These are phyloP conservation scores for Barnettozyma pratensis DNA, from an alignment of 805 yeast species.

Conservation along the genomic window DNA sequence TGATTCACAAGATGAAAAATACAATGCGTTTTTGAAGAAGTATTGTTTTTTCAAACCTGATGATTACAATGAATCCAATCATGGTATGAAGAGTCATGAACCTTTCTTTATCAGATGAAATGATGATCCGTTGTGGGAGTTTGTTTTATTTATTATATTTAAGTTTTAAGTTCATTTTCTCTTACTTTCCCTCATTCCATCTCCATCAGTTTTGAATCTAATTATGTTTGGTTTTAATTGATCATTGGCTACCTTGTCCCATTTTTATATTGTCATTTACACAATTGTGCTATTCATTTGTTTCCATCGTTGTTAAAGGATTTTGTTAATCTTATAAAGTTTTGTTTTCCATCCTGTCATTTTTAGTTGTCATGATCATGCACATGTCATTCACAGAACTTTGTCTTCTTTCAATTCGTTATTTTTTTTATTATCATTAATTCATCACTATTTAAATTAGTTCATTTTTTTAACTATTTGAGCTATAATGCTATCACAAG, in stretches of 20 bases:
- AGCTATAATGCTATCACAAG: no score
- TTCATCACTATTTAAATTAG: neutral
- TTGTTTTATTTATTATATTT: neutral
- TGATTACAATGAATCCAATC: constrained; percentile 4
- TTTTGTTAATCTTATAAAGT: no score
- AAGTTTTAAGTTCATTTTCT: neutral
- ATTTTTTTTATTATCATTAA: neutral
- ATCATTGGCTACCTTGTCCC: neutral
- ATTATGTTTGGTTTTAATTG: neutral
- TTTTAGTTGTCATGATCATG: no score
- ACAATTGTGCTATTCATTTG: no score
- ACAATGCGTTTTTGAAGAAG: constrained; percentile 23
- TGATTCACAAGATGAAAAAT: constrained; percentile 8
- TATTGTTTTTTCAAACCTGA: constrained; percentile 25
- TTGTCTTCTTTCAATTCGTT: no score
- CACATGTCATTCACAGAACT: no score
- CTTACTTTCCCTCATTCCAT: neutral
- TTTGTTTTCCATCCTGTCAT: no score
- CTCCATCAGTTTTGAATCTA: no score
- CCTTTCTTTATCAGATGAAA: constrained; percentile 1
- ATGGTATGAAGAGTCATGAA: neutral
- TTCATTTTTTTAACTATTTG: neutral
- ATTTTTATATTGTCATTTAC: no score
- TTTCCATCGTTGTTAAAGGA: no score
- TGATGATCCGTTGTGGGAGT: neutral